A percentile compares a stretch with the other conserved stretches of the same genome.
Conservation (phyloP, 129 eudicot species). For the Lactuca saligna region DNA sequence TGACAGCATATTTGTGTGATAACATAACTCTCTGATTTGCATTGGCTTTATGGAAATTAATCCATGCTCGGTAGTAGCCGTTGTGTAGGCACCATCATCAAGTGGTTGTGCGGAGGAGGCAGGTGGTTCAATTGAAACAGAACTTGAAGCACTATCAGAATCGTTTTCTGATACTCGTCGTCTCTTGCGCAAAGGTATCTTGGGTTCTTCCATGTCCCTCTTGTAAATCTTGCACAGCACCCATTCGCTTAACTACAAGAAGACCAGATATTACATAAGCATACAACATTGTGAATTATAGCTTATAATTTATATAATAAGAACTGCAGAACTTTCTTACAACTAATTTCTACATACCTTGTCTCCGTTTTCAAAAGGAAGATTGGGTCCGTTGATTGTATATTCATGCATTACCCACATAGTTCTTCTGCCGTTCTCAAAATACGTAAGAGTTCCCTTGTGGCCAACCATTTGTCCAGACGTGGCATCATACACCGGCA, state of each 20-base stretch:
- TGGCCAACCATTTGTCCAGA: neutral
- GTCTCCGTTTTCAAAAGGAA: neutral
- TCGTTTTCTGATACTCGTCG: no score
- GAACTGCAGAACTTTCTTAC: neutral
- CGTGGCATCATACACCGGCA: neutral
- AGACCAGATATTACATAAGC: neutral
- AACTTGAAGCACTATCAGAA: no score
- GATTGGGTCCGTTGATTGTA: neutral
- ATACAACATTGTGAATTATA: no score
- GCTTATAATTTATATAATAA: neutral
- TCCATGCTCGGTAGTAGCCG: no score
- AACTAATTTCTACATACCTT: constrained; percentile 8
- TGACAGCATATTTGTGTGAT: no score
- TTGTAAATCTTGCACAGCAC: constrained; percentile 10
- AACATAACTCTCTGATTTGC: no score
- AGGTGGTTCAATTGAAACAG: no score
- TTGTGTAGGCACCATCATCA: no score
- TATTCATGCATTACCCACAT: constrained; percentile 28
- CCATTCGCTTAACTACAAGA: constrained; percentile 14
- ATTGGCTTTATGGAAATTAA: no score
- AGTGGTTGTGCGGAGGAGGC: no score
- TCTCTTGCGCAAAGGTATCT: no score
- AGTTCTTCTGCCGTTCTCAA: neutral
- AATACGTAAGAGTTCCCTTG: constrained; percentile 1
- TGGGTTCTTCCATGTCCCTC: no score